phyloP scores from a whole-genome alignment of 129 eudicot species.

The Kitagawia praeruptora region DNA sequence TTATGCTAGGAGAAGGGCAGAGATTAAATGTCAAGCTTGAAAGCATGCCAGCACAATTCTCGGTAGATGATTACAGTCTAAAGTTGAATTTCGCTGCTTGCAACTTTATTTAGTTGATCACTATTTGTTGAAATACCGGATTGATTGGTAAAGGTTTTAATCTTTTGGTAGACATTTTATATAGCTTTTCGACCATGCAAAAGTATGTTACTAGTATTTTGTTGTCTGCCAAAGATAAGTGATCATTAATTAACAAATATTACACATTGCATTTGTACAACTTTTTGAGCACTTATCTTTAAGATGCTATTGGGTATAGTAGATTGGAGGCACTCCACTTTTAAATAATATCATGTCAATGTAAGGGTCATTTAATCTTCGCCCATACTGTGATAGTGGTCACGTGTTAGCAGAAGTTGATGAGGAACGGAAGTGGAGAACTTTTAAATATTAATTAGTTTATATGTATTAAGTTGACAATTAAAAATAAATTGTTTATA shows the following conservation, averaged over 20 bases:
- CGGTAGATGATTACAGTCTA: background rate
- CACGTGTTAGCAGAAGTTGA: background rate
- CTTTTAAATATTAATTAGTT: too few relatives aligned
- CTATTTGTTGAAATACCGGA: background rate
- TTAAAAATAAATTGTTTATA: too few relatives aligned
- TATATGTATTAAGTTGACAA: too few relatives aligned
- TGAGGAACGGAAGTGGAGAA: too few relatives aligned
- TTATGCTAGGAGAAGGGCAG: conserved; percentile 6
- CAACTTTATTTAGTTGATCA: background rate
- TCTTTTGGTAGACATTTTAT: background rate
- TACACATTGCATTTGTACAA: background rate
- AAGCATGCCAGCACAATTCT: background rate
- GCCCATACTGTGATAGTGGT: background rate
- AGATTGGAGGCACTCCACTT: background rate
- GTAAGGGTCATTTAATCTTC: background rate
- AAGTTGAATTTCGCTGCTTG: background rate
- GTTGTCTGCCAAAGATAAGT: background rate
- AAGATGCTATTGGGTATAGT: background rate
- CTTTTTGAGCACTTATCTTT: background rate
- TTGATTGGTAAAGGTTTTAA: background rate
- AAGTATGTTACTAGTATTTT: background rate
- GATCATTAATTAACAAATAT: background rate
- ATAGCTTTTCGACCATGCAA: background rate
- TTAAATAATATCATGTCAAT: background rate
- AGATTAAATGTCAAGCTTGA: background rate